These are phyloP conservation scores for Wallacemonas sp. DNA, from an alignment of 208 protist genomes.

Conservation along the genomic window DNA sequence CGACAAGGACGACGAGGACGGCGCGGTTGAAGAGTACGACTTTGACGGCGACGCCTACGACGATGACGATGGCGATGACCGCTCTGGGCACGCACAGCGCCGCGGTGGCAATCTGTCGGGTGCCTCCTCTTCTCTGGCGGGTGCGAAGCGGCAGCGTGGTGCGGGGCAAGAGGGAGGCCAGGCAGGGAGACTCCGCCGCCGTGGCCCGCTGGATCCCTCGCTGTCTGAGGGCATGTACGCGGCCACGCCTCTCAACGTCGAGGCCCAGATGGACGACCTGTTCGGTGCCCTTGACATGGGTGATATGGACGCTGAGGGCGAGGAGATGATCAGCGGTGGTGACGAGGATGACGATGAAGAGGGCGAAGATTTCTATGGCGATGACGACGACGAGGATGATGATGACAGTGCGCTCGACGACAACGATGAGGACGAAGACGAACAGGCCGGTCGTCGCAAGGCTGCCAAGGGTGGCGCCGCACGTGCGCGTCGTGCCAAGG, in stretches of 20 bases:
- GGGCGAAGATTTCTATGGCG: conserved; percentile 20
- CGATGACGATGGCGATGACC: conserved; percentile 10
- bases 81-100: neutral
- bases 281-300: conserved; percentile 80
- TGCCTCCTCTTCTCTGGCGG: neutral
- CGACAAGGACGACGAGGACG: conserved; percentile 19
- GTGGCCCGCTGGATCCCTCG: conserved; percentile 66
- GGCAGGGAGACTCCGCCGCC: no score
- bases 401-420: conserved; percentile 10
- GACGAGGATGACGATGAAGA: conserved; percentile 21
- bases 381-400: neutral
- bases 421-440: conserved; percentile 7
- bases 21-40: conserved; percentile 41
- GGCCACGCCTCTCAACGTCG: conserved; percentile 54
- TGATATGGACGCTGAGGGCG: conserved; percentile 65
- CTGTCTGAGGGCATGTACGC: conserved; percentile 68
- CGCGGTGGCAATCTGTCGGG: neutral
- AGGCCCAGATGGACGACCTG: conserved; percentile 71
- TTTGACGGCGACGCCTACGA: conserved; percentile 15
- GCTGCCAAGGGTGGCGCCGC: neutral
- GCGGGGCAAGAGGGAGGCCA: conserved; percentile 13
- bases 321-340: conserved; percentile 20
- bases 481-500: conserved; percentile 29
- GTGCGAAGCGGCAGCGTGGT: conserved; percentile 1
- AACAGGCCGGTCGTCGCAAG: neutral